phyloP scores from a whole-genome alignment of 257 asterid genomes.

The Scutellaria baicalensis region DNA sequence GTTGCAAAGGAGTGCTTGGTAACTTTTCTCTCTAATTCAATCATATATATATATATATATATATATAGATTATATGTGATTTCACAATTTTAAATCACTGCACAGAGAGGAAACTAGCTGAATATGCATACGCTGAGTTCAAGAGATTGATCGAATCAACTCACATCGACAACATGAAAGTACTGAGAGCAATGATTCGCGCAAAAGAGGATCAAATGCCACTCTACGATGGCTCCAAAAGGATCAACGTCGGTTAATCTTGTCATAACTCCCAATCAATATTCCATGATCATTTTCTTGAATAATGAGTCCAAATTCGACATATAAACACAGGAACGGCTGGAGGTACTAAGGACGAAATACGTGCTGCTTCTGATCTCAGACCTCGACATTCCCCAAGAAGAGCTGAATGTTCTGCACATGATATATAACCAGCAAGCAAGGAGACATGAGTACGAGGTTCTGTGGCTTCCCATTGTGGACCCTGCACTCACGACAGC shows the following conservation, averaged over 20 bases:
- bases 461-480: constrained; percentile 76
- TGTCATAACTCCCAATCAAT: not conserved
- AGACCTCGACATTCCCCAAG: constrained; percentile 59
- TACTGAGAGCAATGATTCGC: constrained; percentile 36
- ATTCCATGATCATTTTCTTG: no score
- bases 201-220: constrained; percentile 33
- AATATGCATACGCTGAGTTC: constrained; percentile 29
- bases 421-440: constrained; percentile 48
- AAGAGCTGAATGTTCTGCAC: constrained; percentile 65
- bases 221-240: constrained; percentile 33
- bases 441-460: constrained; percentile 61
- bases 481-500: constrained; percentile 29
- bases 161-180: constrained; percentile 52
- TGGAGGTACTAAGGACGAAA: constrained; percentile 55
- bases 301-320: no score
- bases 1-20: constrained; percentile 32
- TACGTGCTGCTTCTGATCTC: constrained; percentile 72
- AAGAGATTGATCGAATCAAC: constrained; percentile 25
- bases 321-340: constrained; percentile 37
- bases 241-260: constrained; percentile 16
- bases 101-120: constrained; percentile 19
- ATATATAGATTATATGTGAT: not conserved
- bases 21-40: not conserved
- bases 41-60: not conserved
- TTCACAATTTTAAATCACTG: not conserved